Evolutionary conservation across 1,284 basidiomycete species (phyloP), one percentile per base, ranked within the genome.

Genomic region (Puccinia coronata): DNA sequence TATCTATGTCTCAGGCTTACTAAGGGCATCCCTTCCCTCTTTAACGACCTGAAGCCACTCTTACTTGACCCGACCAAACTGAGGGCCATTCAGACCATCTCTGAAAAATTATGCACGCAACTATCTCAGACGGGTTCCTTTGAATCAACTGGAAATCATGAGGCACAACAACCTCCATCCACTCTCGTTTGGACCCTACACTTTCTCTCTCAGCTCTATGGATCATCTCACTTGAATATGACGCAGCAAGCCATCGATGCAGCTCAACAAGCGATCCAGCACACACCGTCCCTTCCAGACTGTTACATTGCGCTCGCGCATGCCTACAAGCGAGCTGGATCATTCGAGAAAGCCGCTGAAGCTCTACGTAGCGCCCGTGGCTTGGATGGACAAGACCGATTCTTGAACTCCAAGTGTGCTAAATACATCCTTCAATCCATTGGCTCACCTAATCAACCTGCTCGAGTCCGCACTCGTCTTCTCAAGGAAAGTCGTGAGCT

Each of bases 241-340:
- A 85, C 87, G 70, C 83, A 86, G 4, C 88, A 89, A 69, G 91
- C 96, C 0, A 87, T 98, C 18, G 87, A 88, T 25, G 87, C 93
- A 25, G 88, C 98, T 39, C 89, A 91, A 41, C 83, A 87, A 0
- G 90, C 95, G 1, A 87, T 95, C 23, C 85, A 87, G 25, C 96
- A 99, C 85, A 97, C 97, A 0, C 96, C 97, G 0, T 96, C 96
- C 0, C 88, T 99, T 0, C 96, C 97, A 0, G 97, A 99, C 84
- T 88, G 99, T 36, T 91, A 92, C 84, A 92, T 93, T 86, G 91
- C 92, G 82, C 92, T 91, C 84, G 97, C 92, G 0, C 91, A 94
- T 5, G 90, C 94, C 34, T 88, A 97, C 70, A 99, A 99, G 86
- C 91, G 95, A 5, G 89, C 91, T 0, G 96, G 96, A 0, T 94